These are phyloP conservation scores for Clonostachys solani DNA, from an alignment of 2,329 filamentous ascomycete genomes.

Conservation along the genomic window DNA sequence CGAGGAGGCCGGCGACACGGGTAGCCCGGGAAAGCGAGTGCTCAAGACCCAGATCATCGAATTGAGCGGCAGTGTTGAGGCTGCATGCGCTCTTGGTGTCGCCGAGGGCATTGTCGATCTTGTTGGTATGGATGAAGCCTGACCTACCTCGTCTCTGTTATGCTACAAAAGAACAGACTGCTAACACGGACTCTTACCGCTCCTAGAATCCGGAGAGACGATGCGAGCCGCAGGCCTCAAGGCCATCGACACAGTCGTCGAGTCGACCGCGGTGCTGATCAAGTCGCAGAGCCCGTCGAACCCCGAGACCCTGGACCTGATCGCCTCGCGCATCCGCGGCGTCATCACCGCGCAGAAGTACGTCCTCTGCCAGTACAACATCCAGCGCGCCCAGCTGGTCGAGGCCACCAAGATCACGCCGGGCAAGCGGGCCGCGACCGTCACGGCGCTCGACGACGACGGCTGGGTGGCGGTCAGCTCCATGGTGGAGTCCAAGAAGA, in stretches of 20 bases:
- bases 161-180: not conserved
- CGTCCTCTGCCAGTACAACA: slow-evolving; percentile 95
- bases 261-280: slow-evolving; percentile 85
- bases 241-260: slow-evolving; percentile 89
- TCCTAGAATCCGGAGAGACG: slow-evolving; percentile 87
- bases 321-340: slow-evolving; percentile 81
- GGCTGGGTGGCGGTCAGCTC: slow-evolving; percentile 92
- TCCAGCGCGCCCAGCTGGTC: slow-evolving; percentile 65
- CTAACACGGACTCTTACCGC: not conserved
- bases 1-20: slow-evolving; percentile 31
- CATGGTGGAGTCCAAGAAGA: slow-evolving; percentile 87
- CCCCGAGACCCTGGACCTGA: slow-evolving; percentile 74
- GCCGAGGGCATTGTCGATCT: slow-evolving; percentile 97
- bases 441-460: slow-evolving; percentile 83
- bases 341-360: slow-evolving; percentile 94
- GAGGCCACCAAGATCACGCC: slow-evolving; percentile 77
- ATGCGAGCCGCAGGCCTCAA: slow-evolving; percentile 95
- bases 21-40: slow-evolving; percentile 45
- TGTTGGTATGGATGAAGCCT: slow-evolving; percentile 64
- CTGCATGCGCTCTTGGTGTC: slow-evolving; percentile 90
- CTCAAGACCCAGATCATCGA: slow-evolving; percentile 87
- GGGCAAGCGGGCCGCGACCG: slow-evolving; percentile 87
- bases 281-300: slow-evolving; percentile 83
- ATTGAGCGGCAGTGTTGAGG: slow-evolving; percentile 94
- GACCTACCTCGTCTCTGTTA: no score